Evolutionary conservation across 306 rosid species (phyloP), one percentile per base, ranked within the genome.

Genomic region (Mimosa pudica): DNA sequence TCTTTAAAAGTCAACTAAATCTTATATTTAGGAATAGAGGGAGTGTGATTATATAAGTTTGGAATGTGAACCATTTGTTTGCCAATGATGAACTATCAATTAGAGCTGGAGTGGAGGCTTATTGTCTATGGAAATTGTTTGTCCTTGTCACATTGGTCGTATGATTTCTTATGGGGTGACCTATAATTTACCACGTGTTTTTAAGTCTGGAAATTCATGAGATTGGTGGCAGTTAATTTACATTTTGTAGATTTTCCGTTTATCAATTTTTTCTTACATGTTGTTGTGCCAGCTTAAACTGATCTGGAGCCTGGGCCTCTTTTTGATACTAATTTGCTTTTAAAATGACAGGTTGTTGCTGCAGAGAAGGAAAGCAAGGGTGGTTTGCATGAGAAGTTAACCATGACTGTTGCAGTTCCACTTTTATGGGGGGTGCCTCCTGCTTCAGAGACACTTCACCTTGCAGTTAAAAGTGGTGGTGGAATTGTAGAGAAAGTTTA

Each of bases 401-500:
- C 93, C 77, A 95, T 95, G 98, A 92, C 95, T 0, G 98, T 95
- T 51, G 98, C 98, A 9, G 98, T 95, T 71, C 98, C 98, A 47
- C 88, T 95, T 55, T 91, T 95, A 20, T 95, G 98, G 98, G 98
- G 97, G 36, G 97, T 92, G 76, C 98, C 98, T 83, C 98, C 98
- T 33, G 98, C 87, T 70, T 91, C 97, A 54, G 98, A 95, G 85
- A 95, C 90, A 5, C 98, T 95, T 74, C 98, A 89, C 84, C 94
- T 92, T 4, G 98, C 98, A 13, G 98, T 95, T 85, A 92, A 89
- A 88, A 92, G 98, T 78, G 98, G 98, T 6, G 98, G 98, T 79
- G 98, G 98, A 52, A 92, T 95, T 80, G 98, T 95, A 81, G 98
- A 95, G 74, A 95, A 91, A 86, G 92, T 92, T 32, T 95, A 89